These are phyloP conservation scores for Chlorella sp. DNA, from an alignment of 139 green algal species.

Conservation along the genomic window DNA sequence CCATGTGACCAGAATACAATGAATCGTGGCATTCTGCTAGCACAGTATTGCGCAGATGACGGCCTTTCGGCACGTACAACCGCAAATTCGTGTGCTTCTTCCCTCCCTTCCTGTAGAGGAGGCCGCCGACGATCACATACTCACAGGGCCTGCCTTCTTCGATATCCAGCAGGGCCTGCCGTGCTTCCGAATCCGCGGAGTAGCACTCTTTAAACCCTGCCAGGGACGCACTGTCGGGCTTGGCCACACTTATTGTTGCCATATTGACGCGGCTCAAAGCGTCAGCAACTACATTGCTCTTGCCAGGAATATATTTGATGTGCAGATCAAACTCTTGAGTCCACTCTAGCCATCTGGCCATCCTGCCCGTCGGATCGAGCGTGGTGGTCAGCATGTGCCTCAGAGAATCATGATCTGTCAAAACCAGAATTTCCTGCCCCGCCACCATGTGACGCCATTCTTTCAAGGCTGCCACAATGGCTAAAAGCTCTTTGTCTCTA, in stretches of 20 bases:
- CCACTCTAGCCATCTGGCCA: slow-evolving; percentile 39
- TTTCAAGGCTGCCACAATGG: slow-evolving; percentile 35
- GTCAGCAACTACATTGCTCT: slow-evolving; percentile 52
- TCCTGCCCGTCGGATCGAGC: neutral
- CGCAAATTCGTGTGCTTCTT: neutral
- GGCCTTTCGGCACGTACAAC: slow-evolving; percentile 8
- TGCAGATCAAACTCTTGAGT: slow-evolving; percentile 34
- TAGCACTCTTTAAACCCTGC: neutral
- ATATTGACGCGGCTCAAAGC: slow-evolving; percentile 26
- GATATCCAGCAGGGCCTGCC: neutral
- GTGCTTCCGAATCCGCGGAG: neutral
- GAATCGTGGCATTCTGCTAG: slow-evolving; percentile 28
- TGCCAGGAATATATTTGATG: slow-evolving; percentile 48
- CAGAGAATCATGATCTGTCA: slow-evolving; percentile 53
- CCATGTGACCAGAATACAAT: slow-evolving; percentile 19
- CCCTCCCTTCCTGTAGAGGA: neutral
- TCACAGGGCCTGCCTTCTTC: neutral
- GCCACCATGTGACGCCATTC: slow-evolving; percentile 55
- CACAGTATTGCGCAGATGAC: neutral
- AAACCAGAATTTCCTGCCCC: slow-evolving; percentile 17
- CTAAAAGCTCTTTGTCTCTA: slow-evolving; percentile 58
- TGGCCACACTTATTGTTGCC: neutral
- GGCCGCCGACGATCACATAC: neutral
- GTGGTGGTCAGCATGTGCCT: slow-evolving; percentile 35
- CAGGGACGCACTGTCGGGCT: neutral